phyloP scores from a whole-genome alignment of 768 basidiomycete species.

The Podaxis rugospora region DNA sequence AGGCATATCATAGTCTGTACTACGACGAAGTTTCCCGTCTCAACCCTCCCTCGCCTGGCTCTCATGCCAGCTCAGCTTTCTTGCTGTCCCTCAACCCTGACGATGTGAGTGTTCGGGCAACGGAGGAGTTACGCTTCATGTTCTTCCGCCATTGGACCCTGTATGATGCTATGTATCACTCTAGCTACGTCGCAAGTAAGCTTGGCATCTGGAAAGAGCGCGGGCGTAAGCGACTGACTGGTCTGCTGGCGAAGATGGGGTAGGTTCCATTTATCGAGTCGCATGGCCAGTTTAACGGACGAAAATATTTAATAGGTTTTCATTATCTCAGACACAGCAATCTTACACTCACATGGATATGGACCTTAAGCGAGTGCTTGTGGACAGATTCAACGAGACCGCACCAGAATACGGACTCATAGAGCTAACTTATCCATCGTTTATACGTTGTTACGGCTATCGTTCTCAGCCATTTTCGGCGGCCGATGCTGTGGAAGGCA shows the following conservation, averaged over 20 bases:
- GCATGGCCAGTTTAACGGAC: background rate
- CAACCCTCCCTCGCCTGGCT: constrained; percentile 51
- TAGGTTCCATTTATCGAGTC: constrained; percentile 29
- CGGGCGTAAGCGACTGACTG: constrained; percentile 84
- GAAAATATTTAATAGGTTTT: constrained; percentile 56
- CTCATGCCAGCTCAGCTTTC: constrained; percentile 26
- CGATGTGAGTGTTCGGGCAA: constrained; percentile 75
- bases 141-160: constrained; percentile 97
- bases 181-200: constrained; percentile 91
- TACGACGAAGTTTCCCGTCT: constrained; percentile 91
- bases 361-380: constrained; percentile 79
- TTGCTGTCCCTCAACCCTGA: constrained; percentile 66
- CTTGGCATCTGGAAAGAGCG: constrained; percentile 96
- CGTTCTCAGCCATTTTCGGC: constrained; percentile 84
- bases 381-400: constrained; percentile 79
- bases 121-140: constrained; percentile 91
- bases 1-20: constrained; percentile 74
- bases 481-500: constrained; percentile 88
- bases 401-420: constrained; percentile 94
- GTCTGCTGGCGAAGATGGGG: constrained; percentile 98
- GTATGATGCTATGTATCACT: constrained; percentile 98
- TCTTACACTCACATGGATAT: constrained; percentile 95
- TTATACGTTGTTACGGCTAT: constrained; percentile 89
- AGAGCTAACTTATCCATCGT: constrained; percentile 91
- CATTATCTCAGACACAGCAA: constrained; percentile 91